Evolutionary conservation across 148 eudicot species (phyloP).

Genomic region (Rhododendron vialii): DNA sequence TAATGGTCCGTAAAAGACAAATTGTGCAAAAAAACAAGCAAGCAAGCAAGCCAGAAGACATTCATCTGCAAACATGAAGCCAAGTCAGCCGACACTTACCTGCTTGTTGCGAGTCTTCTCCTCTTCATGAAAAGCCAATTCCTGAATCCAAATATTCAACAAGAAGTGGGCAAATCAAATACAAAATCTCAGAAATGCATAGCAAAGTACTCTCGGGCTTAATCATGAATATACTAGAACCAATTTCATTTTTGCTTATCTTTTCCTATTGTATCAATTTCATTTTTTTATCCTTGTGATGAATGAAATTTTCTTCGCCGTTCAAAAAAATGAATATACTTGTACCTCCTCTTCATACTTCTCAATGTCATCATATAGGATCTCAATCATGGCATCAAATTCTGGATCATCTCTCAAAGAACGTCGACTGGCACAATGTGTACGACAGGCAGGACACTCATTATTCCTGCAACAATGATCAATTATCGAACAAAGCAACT

Average conservation of each 20-base stretch:
- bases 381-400: constrained; percentile 42
- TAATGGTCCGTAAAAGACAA: neutral
- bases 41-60: neutral
- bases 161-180: neutral
- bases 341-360: constrained; percentile 62
- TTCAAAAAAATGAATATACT: neutral
- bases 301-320: neutral
- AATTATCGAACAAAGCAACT: neutral
- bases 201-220: neutral
- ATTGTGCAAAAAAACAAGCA: neutral
- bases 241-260: neutral
- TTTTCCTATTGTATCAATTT: neutral
- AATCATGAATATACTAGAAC: neutral
- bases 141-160: constrained; percentile 30
- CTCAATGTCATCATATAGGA: constrained; percentile 43
- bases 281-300: neutral
- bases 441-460: constrained; percentile 61
- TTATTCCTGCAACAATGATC: constrained; percentile 31
- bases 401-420: constrained; percentile 55
- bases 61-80: constrained; percentile 1
- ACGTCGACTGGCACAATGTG: constrained; percentile 59
- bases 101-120: constrained; percentile 46
- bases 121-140: constrained; percentile 43
- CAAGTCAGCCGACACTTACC: constrained; percentile 16
- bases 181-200: neutral